Base-by-base conservation (phyloP, 108 stramenopile genomes). In the Pinguiococcus pyrenoidosus region DNA sequence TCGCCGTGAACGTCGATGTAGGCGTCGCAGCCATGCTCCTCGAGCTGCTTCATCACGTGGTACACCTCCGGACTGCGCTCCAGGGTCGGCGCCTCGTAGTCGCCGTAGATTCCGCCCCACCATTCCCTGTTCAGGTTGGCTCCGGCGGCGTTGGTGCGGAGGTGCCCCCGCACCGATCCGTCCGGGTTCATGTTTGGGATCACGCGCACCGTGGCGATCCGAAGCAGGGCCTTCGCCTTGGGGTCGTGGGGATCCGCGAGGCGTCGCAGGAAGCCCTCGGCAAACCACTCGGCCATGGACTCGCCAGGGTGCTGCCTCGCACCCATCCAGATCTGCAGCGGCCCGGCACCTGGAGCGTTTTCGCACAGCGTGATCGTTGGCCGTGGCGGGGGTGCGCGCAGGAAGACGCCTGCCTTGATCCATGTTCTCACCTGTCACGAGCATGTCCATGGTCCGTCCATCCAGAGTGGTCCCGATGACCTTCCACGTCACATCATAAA, bases 1-100 rank as follows among this genome's bases (percentile, higher is more conserved):
- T 87, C 86, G 7, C 86, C 86, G 51, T 87, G 86, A 13, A 84
- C 63, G 55, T 87, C 86, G 51, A 81, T 43, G 54, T 82, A 87
- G 44, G 68, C 64, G 67, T 87, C 86, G 18, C 79, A 78, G 14
- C 83, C 81, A 25, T 71, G 79, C 34, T 63, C 59, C 52, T 84
- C 81, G 80, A 87, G 83, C 46, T 78, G 29, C 18, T 64, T 59
- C 46, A 87, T 56, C 2, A 85, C 83, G 26, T 63, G 56, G 40
- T 72, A 64, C 0, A 87, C 86, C 66, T 87, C 86, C 3, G 86
- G 86, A 12, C 78, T 80, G 24, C 82, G 62, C 39, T 72, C 68
- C 49, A 75, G 25, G 0, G 80, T 76, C 8, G 86, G 86, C 4
- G 86, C 86, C 43, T 72, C 62, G 45, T 87, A 84, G 14, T 29